Evolutionary conservation across 306 rosid genomes (phyloP), one percentile per base, ranked within the genome.

Genomic region (Medicago arabica): DNA sequence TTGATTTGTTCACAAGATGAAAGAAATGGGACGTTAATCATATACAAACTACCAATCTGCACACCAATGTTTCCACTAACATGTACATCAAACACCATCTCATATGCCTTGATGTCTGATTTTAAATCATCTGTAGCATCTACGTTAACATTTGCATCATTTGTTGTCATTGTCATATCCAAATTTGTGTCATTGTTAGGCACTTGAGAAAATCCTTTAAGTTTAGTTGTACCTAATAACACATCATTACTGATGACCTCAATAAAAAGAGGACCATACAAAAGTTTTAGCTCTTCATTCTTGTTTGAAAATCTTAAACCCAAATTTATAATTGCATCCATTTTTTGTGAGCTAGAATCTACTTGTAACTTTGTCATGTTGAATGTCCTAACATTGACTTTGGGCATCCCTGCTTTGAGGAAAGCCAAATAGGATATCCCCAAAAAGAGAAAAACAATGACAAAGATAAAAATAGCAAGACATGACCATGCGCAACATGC

Each of bases 401-500:
- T 15, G 0, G 96, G 96, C 67, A 90, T 62, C 3, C 78, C 77
- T 9, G 82, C 15, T 16, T 82, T 84, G 64, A 90, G 85, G 41
- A 83, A 77, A 0, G 80, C 46, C 31, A 85, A 14, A 71, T 79
- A 85, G 11, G 83, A 16, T 47, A 86, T 71, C 1, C 77, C 84
- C 0, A 57, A 0, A 3, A 90, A 47, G 74, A 90, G 75, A 19
- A 85, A 2, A 18, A 71, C 9, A 2, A 85, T 64, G 10, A 80
- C 9, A 5, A 81, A 3, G 10, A 83, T 36, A 60, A 86, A 86
- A 0, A 69, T 0, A 4, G 19, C 0, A 19, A 88, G 5, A 71
- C 87, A 85, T 11, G 83, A 16, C 87, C 90, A 85, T 1, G 75
- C 88, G 28, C 84, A 83, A 67, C 78, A 74, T 38, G 84, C 73